Base-by-base conservation (phyloP, 306 rosid genomes). In the Cyclanthera cordifolia region DNA sequence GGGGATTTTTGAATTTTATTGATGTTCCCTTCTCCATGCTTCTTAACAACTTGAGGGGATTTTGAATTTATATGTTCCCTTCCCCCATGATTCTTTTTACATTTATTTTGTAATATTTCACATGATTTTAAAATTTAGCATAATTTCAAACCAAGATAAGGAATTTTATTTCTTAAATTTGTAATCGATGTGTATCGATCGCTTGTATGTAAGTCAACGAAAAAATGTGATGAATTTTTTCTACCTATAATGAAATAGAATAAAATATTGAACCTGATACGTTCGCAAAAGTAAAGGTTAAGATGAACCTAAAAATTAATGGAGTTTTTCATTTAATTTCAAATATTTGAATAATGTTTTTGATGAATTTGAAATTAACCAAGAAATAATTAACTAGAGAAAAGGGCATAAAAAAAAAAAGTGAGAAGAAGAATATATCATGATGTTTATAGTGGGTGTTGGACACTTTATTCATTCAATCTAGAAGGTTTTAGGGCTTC, bases 11-110 rank as follows among this genome's bases (percentile, higher is more conserved):
- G 2, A 2, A 34, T 11, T 14, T 12, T 8, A 20, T 52, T 61
- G n/a, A 2, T 64, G 52, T 64, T 43, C 52, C 69, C 34, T 21
- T 43, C 37, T 60, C 48, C 52, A 64, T 64, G 34, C 68, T 61
- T 61, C 68, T 61, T 60, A 1, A 0, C 67, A 17, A 61, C 50
- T 61, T 61, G 68, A 14, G 68, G 68, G 50, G 19, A 37, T 61
- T 39, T 25, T 39, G 3, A 0, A 30, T 8, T 8, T 41, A 0
- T 61, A 0, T 61, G 68, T 61, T 39, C 50, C 68, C 28, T 11
- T 52, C 27, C 10, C 10, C 57, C 23, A 8, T 19, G 27, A 20
- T 7, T 6, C 25, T 8, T 50, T 50, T 52, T 52, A 12, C 24
- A 34, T 34, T 34, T 4, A 17, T 52, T 19, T 17, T 51, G 24